These are phyloP conservation scores for Pulveroboletus sp. DNA, from an alignment of 768 basidiomycete genomes.

Conservation along the genomic window DNA sequence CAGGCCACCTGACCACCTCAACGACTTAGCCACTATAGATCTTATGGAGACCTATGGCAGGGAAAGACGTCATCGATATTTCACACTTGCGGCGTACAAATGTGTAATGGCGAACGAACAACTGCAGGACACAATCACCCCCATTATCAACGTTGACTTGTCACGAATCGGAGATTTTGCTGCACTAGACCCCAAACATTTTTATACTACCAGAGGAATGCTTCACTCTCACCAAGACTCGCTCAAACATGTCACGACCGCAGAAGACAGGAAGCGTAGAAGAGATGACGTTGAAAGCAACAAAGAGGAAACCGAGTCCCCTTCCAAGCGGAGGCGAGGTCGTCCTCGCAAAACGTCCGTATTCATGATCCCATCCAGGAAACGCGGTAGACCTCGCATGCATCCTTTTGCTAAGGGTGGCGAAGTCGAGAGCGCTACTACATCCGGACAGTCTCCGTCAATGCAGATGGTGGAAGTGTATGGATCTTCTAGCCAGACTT, in stretches of 20 bases:
- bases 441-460: slow-evolving; percentile 7
- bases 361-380: slow-evolving; percentile 25
- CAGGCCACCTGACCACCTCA: slow-evolving; percentile 64
- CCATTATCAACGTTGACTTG: slow-evolving; percentile 44
- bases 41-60: slow-evolving; percentile 80
- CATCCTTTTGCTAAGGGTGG: slow-evolving; percentile 3
- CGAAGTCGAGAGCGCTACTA: not conserved
- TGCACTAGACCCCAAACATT: slow-evolving; percentile 39
- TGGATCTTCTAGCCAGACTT: not conserved
- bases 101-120: slow-evolving; percentile 59
- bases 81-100: slow-evolving; percentile 65
- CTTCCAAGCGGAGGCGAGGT: slow-evolving; percentile 44
- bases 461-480: not conserved
- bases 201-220: slow-evolving; percentile 46
- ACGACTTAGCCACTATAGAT: slow-evolving; percentile 63
- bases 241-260: slow-evolving; percentile 34
- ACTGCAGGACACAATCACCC: slow-evolving; percentile 47
- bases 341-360: slow-evolving; percentile 44
- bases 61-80: slow-evolving; percentile 84
- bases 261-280: slow-evolving; percentile 30
- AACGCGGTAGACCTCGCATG: slow-evolving; percentile 34
- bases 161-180: slow-evolving; percentile 52
- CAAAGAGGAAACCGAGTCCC: slow-evolving; percentile 17
- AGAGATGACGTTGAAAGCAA: slow-evolving; percentile 21
- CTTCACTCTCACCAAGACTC: slow-evolving; percentile 47